A percentile compares a stretch with the other conserved stretches of the same genome.
Conservation (phyloP, 1,139 yeast genomes). For the Suhomyces yuchorum region DNA sequence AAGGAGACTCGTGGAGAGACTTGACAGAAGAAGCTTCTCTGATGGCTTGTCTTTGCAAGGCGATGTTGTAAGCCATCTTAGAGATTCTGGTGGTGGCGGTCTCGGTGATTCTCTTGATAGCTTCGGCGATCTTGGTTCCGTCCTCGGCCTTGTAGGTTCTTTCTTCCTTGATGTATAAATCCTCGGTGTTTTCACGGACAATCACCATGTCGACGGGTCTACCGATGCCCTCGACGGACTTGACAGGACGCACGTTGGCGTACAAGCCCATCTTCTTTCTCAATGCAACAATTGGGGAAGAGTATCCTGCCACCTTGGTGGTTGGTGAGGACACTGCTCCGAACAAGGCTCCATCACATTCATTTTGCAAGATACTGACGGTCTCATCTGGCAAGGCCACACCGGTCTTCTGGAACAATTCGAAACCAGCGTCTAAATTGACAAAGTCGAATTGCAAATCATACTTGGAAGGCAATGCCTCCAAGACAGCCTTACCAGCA, state of each 20-base stretch:
- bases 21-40: conserved; percentile 56
- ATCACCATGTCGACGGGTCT: conserved; percentile 96
- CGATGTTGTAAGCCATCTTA: conserved; percentile 87
- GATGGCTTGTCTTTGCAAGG: conserved; percentile 82
- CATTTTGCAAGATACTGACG: conserved; percentile 70
- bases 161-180: conserved; percentile 93
- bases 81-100: conserved; percentile 85
- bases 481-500: conserved; percentile 83
- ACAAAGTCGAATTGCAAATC: conserved; percentile 84
- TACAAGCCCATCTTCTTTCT: conserved; percentile 92
- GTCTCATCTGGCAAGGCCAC: conserved; percentile 94
- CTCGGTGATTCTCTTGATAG: conserved; percentile 93
- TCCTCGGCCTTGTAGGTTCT: conserved; percentile 67
- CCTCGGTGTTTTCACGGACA: conserved; percentile 98
- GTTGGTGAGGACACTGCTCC: conserved; percentile 98
- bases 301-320: conserved; percentile 90
- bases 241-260: conserved; percentile 97
- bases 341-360: conserved; percentile 95
- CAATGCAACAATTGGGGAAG: conserved; percentile 96
- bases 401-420: conserved; percentile 88
- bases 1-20: conserved; percentile 55
- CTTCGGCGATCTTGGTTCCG: conserved; percentile 89
- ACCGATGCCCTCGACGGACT: conserved; percentile 79
- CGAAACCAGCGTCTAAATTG: conserved; percentile 91
- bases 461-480: conserved; percentile 72